phyloP scores from a whole-genome alignment of 352 stramenopile genomes.

The Globisporangium alternatum region DNA sequence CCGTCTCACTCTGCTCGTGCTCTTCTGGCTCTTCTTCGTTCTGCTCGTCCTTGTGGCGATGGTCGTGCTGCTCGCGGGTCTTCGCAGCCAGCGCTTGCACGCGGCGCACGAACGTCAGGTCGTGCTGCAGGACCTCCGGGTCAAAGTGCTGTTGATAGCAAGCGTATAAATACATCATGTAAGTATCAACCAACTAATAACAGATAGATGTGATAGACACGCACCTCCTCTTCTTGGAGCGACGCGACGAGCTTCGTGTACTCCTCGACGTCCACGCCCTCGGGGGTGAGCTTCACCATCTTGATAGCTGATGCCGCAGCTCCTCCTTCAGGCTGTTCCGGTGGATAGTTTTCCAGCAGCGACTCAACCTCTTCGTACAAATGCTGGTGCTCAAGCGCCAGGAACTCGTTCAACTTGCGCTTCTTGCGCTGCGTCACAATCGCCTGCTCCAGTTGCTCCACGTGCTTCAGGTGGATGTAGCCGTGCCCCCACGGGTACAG shows the following conservation, averaged over 20 bases:
- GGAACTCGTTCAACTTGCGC: conserved; percentile 44
- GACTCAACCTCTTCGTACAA: conserved; percentile 67
- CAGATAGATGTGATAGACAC: conserved; percentile 4
- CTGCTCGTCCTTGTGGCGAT: conserved; percentile 17
- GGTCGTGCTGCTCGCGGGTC: conserved; percentile 30
- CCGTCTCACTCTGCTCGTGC: not conserved
- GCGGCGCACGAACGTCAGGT: conserved; percentile 57
- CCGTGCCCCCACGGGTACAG: conserved; percentile 74
- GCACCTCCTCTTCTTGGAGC: conserved; percentile 46
- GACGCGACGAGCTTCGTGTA: conserved; percentile 47
- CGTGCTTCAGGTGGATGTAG: conserved; percentile 56
- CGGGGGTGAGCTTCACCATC: conserved; percentile 2
- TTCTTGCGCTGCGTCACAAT: conserved; percentile 41
- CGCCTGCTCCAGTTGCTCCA: conserved; percentile 42
- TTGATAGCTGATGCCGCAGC: not conserved
- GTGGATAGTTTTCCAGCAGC: conserved; percentile 45
- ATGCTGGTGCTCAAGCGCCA: conserved; percentile 65
- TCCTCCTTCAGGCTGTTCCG: conserved; percentile 2
- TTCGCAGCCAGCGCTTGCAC: conserved; percentile 54
- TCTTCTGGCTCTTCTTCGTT: not conserved
- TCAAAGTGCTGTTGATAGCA: conserved; percentile 38
- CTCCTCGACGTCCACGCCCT: conserved; percentile 26
- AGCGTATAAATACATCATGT: not conserved
- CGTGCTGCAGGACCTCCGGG: conserved; percentile 36
- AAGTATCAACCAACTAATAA: not conserved